phyloP scores from a whole-genome alignment of 2,329 filamentous ascomycete species.

The Neoscytalidium dimidiatum region DNA sequence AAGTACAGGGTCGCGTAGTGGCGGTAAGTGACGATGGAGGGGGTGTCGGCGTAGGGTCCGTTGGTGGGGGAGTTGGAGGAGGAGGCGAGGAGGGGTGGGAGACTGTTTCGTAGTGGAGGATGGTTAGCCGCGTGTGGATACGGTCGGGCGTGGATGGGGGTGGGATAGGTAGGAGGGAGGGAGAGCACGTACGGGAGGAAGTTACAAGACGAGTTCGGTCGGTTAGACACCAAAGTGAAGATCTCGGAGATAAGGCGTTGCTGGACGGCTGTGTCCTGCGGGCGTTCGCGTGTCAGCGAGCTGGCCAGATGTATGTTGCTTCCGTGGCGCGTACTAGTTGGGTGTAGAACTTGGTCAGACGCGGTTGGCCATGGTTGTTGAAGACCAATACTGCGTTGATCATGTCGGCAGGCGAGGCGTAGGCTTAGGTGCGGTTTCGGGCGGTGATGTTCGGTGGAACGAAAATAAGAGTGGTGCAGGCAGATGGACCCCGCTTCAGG shows the following conservation, averaged over 20 bases:
- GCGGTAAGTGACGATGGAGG: constrained; percentile 94
- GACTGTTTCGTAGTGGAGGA: constrained; percentile 62
- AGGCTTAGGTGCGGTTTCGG: neutral
- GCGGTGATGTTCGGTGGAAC: neutral
- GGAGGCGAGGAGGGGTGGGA: constrained; percentile 62
- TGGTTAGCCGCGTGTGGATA: constrained; percentile 40
- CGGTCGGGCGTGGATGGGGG: constrained; percentile 2
- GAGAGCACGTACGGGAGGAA: constrained; percentile 70
- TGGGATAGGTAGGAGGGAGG: constrained; percentile 22
- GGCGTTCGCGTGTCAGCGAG: constrained; percentile 13
- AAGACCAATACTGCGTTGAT: constrained; percentile 99
- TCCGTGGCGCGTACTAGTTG: constrained; percentile 67
- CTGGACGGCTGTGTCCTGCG: constrained; percentile 91
- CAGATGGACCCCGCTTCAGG: neutral
- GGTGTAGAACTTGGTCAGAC: constrained; percentile 97
- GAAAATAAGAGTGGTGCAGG: neutral
- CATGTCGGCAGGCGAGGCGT: constrained; percentile 56
- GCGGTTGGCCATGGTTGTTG: constrained; percentile 95
- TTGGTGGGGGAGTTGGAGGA: constrained; percentile 35
- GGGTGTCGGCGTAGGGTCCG: constrained; percentile 79
- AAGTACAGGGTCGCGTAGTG: constrained; percentile 99
- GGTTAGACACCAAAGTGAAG: constrained; percentile 91
- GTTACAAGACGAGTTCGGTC: constrained; percentile 90
- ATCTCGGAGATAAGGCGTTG: constrained; percentile 97
- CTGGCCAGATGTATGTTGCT: neutral